Base-by-base conservation (phyloP, 768 basidiomycete species). In the Mycena polygramma region DNA sequence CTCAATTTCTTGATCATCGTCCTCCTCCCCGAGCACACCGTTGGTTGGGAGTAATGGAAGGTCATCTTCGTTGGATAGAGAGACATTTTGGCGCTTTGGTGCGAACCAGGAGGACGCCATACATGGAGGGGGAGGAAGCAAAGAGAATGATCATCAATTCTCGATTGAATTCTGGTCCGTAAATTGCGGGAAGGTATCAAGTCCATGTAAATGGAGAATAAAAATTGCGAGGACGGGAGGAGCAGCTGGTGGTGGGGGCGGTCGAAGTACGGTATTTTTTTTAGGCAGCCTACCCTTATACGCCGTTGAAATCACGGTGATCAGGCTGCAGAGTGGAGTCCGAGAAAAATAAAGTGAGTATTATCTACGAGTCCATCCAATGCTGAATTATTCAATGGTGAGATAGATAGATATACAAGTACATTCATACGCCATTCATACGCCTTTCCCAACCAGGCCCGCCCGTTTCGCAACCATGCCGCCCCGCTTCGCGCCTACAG, bases 401-500 rank as follows among this genome's bases (percentile, higher is more conserved):
- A 69, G 49, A 62, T 41, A 30, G n/a, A 30, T 30, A 30, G 30
- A 30, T 55, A 61, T 72, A 69, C 63, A 68, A 59, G 52, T 72
- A 64, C 61, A 71, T 68, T 67, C 58, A 67, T 53, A 46, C 35
- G 8, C 71, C 71, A 71, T 68, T 67, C 58, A 67, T 53, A 46
- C 35, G 8, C 71, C 71, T 65, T 73, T 73, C 57, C 72, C 72
- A 13, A 73, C 72, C 10, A 73, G 55, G n/a, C 72, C 72, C 41
- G 72, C 68, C 17, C 72, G 67, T 60, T 73, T 73, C 68, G 59
- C 68, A 26, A 73, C 72, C 49, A 73, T 57, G 15, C 72, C 70
- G 39, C 62, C 68, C 60, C 68, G 68, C 59, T 60, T 66, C n/a
- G 20, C 51, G 22, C 39, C 68, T 26, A 46, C 68, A 9, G 55